Evolutionary conservation across 768 basidiomycete species (phyloP).

Genomic region (Termitomyces bulborhizus): DNA sequence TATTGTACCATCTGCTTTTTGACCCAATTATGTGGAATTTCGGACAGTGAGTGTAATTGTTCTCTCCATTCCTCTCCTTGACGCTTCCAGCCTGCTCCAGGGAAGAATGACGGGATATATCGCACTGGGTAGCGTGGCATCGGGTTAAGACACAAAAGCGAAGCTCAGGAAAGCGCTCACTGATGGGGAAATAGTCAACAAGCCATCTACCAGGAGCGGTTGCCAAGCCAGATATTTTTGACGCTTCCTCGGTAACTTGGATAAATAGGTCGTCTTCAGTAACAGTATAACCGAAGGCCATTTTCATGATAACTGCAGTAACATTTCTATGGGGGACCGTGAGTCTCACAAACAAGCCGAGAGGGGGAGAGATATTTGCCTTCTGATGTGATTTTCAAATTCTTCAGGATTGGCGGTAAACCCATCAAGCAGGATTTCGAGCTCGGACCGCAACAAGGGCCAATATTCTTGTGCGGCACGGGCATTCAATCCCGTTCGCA

Average conservation of each 20-base stretch:
- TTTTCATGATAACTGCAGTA: slow-evolving; percentile 34
- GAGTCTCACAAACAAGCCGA: not conserved
- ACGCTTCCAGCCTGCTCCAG: slow-evolving; percentile 42
- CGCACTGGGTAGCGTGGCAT: slow-evolving; percentile 26
- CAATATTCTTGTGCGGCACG: slow-evolving; percentile 29
- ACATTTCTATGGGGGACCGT: slow-evolving; percentile 22
- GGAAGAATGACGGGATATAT: slow-evolving; percentile 44
- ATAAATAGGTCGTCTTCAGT: slow-evolving; percentile 32
- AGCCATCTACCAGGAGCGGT: slow-evolving; percentile 36
- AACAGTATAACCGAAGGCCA: slow-evolving; percentile 36
- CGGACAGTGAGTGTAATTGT: slow-evolving; percentile 28
- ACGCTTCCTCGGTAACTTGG: slow-evolving; percentile 30
- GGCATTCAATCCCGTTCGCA: slow-evolving; percentile 30
- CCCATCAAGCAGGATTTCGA: slow-evolving; percentile 25
- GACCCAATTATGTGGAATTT: slow-evolving; percentile 37
- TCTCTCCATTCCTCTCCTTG: slow-evolving; percentile 35
- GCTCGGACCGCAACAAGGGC: slow-evolving; percentile 30
- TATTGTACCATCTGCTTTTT: slow-evolving; percentile 37
- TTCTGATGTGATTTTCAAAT: slow-evolving; percentile 30
- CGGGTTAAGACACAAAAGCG: not conserved
- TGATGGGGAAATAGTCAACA: slow-evolving; percentile 34
- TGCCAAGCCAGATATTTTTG: slow-evolving; percentile 34
- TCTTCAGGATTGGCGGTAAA: slow-evolving; percentile 23
- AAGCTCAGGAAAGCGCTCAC: slow-evolving; percentile 16
- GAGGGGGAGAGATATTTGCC: slow-evolving; percentile 17